These are phyloP conservation scores for Suillus bovinus DNA, from an alignment of 768 basidiomycete genomes.

Conservation along the genomic window DNA sequence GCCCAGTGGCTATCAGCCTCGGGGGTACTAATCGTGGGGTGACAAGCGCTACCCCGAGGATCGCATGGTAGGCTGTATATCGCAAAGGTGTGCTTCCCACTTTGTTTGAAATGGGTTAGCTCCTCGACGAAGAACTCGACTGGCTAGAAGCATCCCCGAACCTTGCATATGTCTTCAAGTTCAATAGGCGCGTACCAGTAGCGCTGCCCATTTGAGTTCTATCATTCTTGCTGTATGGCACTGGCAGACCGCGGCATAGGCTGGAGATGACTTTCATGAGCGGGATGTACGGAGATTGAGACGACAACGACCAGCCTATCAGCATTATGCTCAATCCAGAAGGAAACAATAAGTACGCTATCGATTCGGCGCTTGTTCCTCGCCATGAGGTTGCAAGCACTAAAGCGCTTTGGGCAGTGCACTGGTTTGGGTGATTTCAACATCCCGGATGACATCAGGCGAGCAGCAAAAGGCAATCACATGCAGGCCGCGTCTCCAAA, in stretches of 20 bases:
- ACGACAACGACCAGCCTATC: neutral
- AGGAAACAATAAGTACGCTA: neutral
- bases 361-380: neutral
- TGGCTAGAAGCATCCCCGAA: no score
- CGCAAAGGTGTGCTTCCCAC: no score
- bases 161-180: neutral
- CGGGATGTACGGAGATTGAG: constrained; percentile 1
- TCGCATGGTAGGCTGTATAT: neutral
- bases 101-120: no score
- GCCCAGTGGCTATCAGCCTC: neutral
- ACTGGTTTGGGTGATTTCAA: neutral
- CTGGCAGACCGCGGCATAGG: neutral
- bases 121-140: no score
- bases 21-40: neutral
- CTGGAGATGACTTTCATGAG: neutral
- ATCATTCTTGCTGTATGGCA: neutral
- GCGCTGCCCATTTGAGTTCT: neutral
- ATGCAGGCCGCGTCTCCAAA: neutral
- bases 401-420: neutral
- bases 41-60: neutral
- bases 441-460: neutral
- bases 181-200: neutral
- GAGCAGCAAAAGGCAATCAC: neutral
- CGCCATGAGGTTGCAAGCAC: neutral
- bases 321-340: neutral